Percentiles rank a stretch among this genome's conserved stretches.
phyloP scores from a whole-genome alignment of 495 filamentous ascomycete genomes.

The Sordaria brevicollis region DNA sequence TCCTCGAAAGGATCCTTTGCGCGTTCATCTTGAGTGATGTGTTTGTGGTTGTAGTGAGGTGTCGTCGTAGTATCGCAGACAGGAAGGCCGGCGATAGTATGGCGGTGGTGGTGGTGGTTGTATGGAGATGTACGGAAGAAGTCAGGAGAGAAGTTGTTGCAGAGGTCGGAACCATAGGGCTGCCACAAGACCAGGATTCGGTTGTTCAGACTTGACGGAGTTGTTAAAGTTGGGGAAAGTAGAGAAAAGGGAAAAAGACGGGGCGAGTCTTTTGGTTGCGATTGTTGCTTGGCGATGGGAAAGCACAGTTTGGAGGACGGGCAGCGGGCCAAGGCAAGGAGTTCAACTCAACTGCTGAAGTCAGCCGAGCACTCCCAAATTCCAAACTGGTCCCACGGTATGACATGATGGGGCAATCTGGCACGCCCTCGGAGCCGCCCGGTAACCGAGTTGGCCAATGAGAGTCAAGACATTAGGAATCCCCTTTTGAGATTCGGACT shows the following conservation, averaged over 20 bases:
- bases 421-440: slow-evolving; percentile 14
- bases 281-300: neutral
- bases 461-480: slow-evolving; percentile 21
- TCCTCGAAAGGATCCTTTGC: slow-evolving; percentile 13
- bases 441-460: slow-evolving; percentile 32
- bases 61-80: neutral
- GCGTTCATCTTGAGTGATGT: slow-evolving; percentile 15
- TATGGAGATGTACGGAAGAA: neutral
- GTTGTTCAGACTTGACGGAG: too few species aligned
- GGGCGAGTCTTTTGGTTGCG: neutral
- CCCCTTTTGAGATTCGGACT: neutral
- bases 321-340: too few species aligned
- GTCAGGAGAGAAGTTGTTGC: neutral
- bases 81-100: neutral
- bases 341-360: neutral
- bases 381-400: slow-evolving; percentile 1
- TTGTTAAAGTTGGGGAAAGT: neutral
- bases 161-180: neutral
- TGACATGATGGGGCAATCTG: slow-evolving; percentile 30
- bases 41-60: neutral
- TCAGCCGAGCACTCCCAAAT: slow-evolving; percentile 10
- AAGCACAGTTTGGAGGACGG: neutral
- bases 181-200: neutral
- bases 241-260: too few species aligned
- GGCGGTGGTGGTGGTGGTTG: neutral